phyloP scores from a whole-genome alignment of 75 land plant species.

The Isoetes taiwanensis region DNA sequence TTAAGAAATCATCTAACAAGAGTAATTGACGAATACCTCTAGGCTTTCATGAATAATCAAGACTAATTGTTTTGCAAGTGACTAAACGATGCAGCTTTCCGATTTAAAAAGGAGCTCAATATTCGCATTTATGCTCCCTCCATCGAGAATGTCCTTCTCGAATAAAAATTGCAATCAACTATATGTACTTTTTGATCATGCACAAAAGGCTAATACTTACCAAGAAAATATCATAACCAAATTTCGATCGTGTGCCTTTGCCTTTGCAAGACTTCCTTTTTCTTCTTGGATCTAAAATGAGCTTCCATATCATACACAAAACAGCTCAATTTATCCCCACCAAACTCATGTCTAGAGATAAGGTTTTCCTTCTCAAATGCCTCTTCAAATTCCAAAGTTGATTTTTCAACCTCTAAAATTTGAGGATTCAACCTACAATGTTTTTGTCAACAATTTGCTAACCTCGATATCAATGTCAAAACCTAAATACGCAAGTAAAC shows the following conservation, averaged over 20 bases:
- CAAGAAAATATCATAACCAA: constrained; percentile 35
- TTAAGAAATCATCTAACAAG: background rate
- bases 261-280: constrained; percentile 56
- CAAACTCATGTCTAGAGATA: constrained; percentile 35
- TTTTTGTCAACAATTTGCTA: too few species aligned
- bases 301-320: constrained; percentile 80
- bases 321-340: constrained; percentile 46
- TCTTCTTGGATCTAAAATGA: constrained; percentile 79
- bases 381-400: constrained; percentile 63
- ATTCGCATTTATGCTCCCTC: background rate
- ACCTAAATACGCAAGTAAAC: too few species aligned
- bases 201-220: constrained; percentile 15
- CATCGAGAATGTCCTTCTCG: background rate
- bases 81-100: constrained; percentile 44
- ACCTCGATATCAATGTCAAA: too few species aligned
- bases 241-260: constrained; percentile 43
- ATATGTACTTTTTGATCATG: background rate
- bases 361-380: constrained; percentile 40
- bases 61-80: constrained; percentile 53
- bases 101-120: constrained; percentile 41
- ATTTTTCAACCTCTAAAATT: constrained; percentile 46
- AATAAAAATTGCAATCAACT: background rate
- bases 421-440: constrained; percentile 66
- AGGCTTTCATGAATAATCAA: constrained; percentile 66
- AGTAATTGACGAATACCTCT: constrained; percentile 29